phyloP scores from a whole-genome alignment of 768 basidiomycete species.

The Podaxis sp. region DNA sequence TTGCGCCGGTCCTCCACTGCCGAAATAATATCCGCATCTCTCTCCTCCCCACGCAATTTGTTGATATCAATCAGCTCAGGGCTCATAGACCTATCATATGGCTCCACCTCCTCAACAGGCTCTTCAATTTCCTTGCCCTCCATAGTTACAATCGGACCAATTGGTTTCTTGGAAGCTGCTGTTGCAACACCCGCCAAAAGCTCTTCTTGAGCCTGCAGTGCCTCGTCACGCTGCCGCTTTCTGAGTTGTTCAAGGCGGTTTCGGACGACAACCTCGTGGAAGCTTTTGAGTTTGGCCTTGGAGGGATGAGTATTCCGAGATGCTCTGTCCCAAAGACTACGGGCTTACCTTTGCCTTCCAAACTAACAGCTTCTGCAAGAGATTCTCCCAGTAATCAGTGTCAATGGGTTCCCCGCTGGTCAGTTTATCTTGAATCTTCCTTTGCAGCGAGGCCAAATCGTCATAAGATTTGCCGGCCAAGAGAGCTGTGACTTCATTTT shows the following conservation, averaged over 20 bases:
- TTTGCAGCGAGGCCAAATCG: constrained; percentile 79
- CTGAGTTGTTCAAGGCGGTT: constrained; percentile 96
- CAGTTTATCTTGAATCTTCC: constrained; percentile 85
- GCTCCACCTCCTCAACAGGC: constrained; percentile 68
- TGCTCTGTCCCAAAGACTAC: not conserved
- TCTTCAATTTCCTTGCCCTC: constrained; percentile 33
- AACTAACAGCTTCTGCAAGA: constrained; percentile 89
- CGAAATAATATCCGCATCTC: constrained; percentile 75
- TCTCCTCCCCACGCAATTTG: constrained; percentile 72
- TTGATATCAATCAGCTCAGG: constrained; percentile 74
- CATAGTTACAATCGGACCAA: constrained; percentile 32
- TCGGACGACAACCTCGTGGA: constrained; percentile 96
- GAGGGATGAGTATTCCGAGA: constrained; percentile 13
- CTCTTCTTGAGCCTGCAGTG: constrained; percentile 91
- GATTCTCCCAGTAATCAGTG: constrained; percentile 95
- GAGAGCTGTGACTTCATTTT: constrained; percentile 78
- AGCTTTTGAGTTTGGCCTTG: constrained; percentile 85
- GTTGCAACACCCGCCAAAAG: constrained; percentile 75
- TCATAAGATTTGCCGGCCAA: constrained; percentile 86
- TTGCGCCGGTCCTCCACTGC: constrained; percentile 61
- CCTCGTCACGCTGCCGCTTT: constrained; percentile 94
- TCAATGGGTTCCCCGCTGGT: constrained; percentile 93
- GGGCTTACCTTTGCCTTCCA: constrained; percentile 91
- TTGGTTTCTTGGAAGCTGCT: constrained; percentile 43
- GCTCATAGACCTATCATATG: constrained; percentile 86